Evolutionary conservation across 2,329 filamentous ascomycete genomes (phyloP), one percentile per base, ranked within the genome.

Genomic region (Trichoderma koningiopsis): DNA sequence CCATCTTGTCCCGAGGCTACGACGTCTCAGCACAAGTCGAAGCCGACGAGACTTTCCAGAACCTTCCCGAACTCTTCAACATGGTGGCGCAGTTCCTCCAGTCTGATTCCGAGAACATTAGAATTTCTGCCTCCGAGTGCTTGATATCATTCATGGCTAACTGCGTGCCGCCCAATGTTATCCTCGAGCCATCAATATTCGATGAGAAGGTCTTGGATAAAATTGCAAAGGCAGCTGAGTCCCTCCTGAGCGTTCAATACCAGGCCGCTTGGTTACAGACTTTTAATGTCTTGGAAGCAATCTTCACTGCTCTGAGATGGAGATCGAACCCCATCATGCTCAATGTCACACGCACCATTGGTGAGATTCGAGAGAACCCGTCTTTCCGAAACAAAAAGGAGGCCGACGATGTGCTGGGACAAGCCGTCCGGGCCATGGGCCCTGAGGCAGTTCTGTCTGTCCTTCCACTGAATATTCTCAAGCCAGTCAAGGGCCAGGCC

Each of bases 191-290:
- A 29, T 97, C 94, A 2, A 87, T 97, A 58, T 97, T 92, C 78
- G 95, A 98, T 74, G 94, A 98, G 79, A 97, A 97, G 81, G 87
- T 90, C 0, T 81, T 98, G 11, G 92, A 94, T 76, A 95, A 94
- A 77, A 80, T 99, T 27, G 90, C 92, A 14, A 91, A 88, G 76
- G 86, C 86, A 3, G 89, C 92, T 0, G 90, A 91, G 71, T 88
- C 91, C 47, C 84, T 98, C 8, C 85, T 99, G 57, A 94, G 89
- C 63, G 89, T 98, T 49, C 96, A 96, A 76, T 99, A 94, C 77
- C 96, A 98, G 81, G 89, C 91, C 31, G 96, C 96, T 4, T 97
- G 95, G 93, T 89, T 92, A 81, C 94, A 99, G 78, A 94, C 96
- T 0, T 98, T 98, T 82, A 93, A 90, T 73, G 92, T 97, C 8